These are phyloP conservation scores for Cicer judaicum DNA, from an alignment of 306 rosid species.

Conservation along the genomic window DNA sequence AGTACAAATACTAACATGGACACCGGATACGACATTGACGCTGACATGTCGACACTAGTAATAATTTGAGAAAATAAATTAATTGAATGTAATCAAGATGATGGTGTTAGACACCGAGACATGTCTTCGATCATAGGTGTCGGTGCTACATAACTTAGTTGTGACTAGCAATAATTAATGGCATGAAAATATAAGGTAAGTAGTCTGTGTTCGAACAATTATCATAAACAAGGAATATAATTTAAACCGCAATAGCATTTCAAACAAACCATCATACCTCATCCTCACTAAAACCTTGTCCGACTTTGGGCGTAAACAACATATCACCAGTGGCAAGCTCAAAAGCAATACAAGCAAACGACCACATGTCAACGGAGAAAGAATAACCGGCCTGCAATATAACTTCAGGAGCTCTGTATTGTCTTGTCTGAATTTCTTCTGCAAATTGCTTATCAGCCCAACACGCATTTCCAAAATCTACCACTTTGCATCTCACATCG, in stretches of 20 bases:
- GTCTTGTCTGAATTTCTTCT: constrained; percentile 92
- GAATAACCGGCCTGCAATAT: constrained; percentile 84
- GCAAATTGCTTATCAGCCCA: constrained; percentile 80
- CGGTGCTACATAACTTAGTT: not conserved
- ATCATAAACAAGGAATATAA: constrained; percentile 35
- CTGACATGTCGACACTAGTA: no score
- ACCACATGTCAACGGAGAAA: constrained; percentile 94
- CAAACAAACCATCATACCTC: constrained; percentile 65
- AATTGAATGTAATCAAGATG: no score
- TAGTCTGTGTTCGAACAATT: constrained; percentile 7
- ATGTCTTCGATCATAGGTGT: no score
- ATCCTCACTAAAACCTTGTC: constrained; percentile 92
- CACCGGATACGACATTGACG: no score
- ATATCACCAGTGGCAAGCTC: constrained; percentile 98
- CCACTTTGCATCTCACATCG: constrained; percentile 91
- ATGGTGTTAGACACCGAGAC: no score
- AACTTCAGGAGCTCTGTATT: constrained; percentile 98
- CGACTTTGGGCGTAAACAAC: constrained; percentile 83
- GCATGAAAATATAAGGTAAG: not conserved
- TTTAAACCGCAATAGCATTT: constrained; percentile 36
- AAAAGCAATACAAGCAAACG: constrained; percentile 86
- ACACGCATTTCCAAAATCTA: constrained; percentile 95
- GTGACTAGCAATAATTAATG: not conserved
- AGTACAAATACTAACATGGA: no score
- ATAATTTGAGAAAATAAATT: no score